phyloP scores from a whole-genome alignment of 2,329 filamentous ascomycete genomes.

The Scleromitrula shiraiana region DNA sequence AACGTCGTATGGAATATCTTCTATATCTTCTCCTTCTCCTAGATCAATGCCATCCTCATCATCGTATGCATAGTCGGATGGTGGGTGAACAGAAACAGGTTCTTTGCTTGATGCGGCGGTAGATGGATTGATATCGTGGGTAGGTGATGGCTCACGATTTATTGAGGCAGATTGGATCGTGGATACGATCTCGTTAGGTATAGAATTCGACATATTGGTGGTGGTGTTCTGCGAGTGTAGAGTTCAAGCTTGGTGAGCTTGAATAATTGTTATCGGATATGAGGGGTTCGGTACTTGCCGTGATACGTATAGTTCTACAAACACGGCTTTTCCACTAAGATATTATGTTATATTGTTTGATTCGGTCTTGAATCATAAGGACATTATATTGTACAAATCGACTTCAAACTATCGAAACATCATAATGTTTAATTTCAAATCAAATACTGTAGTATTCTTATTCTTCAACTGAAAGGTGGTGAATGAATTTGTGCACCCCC shows the following conservation, averaged over 20 bases:
- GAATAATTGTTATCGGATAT: not conserved
- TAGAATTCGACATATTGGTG: constrained; percentile 24
- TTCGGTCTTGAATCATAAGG: no score
- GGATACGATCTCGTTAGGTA: constrained; percentile 63
- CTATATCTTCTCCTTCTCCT: constrained; percentile 42
- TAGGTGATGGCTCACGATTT: constrained; percentile 60
- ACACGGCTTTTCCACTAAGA: no score
- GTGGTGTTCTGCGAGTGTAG: not conserved
- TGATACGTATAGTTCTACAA: no score
- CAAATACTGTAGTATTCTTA: no score
- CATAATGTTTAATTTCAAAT: no score
- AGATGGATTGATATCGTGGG: constrained; percentile 72
- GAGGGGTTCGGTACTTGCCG: not conserved
- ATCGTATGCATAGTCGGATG: constrained; percentile 30
- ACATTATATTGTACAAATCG: no score
- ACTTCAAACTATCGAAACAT: no score
- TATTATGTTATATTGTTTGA: no score
- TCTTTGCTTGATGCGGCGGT: constrained; percentile 62
- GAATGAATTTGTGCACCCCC: no score
- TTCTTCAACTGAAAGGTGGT: no score
- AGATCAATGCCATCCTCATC: constrained; percentile 34
- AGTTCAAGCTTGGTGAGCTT: constrained; percentile 4
- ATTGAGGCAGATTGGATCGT: constrained; percentile 76
- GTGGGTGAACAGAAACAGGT: constrained; percentile 42
- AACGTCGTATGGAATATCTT: constrained; percentile 62